phyloP scores from a whole-genome alignment of 2,329 filamentous ascomycete genomes.

The Ambrosiella xylebori region DNA sequence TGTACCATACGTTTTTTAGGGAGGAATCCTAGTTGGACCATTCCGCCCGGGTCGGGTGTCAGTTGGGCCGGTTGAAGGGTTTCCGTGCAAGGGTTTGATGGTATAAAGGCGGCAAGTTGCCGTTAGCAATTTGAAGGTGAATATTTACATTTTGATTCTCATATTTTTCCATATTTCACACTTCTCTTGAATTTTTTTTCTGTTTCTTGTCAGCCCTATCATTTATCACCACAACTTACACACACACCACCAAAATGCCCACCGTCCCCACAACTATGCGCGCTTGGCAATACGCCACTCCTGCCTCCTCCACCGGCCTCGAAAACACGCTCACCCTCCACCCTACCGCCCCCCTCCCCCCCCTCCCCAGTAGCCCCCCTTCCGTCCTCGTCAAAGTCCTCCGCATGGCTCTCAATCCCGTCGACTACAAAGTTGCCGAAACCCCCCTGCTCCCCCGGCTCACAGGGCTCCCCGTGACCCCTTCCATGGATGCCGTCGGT shows the following conservation, averaged over 20 bases:
- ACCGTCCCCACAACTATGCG: neutral
- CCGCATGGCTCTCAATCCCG: slow-evolving; percentile 29
- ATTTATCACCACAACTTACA: neutral
- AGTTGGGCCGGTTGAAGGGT: too few species aligned
- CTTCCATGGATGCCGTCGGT: slow-evolving; percentile 35
- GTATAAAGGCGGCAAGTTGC: too few species aligned
- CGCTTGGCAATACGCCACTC: neutral
- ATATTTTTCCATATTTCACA: too few species aligned
- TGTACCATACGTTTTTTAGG: too few species aligned
- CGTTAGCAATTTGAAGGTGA: too few species aligned
- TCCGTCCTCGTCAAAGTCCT: slow-evolving; percentile 28
- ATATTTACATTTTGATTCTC: too few species aligned
- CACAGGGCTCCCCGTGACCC: slow-evolving; percentile 26
- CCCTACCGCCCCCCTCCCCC: neutral
- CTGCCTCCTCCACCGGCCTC: neutral
- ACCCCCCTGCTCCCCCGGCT: slow-evolving; percentile 17
- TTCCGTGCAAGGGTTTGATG: too few species aligned
- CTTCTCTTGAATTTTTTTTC: too few species aligned
- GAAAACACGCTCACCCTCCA: neutral
- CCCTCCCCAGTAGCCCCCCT: slow-evolving; percentile 15
- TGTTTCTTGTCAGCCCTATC: too few species aligned
- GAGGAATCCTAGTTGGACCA: too few species aligned
- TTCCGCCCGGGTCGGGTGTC: too few species aligned
- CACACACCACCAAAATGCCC: neutral
- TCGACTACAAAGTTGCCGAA: slow-evolving; percentile 32